Evolutionary conservation across 208 protist species (phyloP).

Genomic region (Endotrypanum monterogeii): DNA sequence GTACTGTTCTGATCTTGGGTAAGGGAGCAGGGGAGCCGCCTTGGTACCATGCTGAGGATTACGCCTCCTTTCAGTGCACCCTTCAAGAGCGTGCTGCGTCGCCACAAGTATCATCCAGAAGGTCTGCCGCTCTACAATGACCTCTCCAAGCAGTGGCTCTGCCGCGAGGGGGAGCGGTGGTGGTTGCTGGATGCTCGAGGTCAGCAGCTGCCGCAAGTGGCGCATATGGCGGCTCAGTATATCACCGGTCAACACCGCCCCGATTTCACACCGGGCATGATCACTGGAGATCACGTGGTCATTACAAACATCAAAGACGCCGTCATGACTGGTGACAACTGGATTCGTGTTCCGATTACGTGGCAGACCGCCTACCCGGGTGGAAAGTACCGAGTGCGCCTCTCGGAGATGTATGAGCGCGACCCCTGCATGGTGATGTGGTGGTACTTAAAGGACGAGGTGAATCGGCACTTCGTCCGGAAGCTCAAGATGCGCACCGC

Average conservation of each 20-base stretch:
- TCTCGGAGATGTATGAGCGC: constrained; percentile 92
- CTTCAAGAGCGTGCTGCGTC: constrained; percentile 91
- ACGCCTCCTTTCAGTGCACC: constrained; percentile 43
- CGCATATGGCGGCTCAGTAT: constrained; percentile 83
- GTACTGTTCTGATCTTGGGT: background rate
- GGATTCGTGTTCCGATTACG: constrained; percentile 90
- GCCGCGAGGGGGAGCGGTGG: constrained; percentile 89
- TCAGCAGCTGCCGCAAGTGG: constrained; percentile 86
- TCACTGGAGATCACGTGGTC: constrained; percentile 89
- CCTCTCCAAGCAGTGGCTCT: constrained; percentile 91
- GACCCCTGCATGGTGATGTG: constrained; percentile 94
- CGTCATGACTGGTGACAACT: constrained; percentile 90
- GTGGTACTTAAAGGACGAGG: constrained; percentile 91
- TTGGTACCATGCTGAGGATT: constrained; percentile 48
- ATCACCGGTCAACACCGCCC: constrained; percentile 89
- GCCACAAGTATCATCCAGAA: constrained; percentile 89
- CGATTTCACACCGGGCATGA: constrained; percentile 91
- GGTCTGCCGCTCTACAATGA: constrained; percentile 91
- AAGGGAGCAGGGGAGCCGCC: background rate
- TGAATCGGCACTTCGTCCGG: constrained; percentile 89
- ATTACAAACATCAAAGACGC: constrained; percentile 92
- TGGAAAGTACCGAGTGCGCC: constrained; percentile 89
- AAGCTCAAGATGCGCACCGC: constrained; percentile 90
- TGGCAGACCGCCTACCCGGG: constrained; percentile 92
- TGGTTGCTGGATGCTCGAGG: constrained; percentile 90